These are phyloP conservation scores for Phytophthora citricola DNA, from an alignment of 352 stramenopile genomes.

Conservation along the genomic window DNA sequence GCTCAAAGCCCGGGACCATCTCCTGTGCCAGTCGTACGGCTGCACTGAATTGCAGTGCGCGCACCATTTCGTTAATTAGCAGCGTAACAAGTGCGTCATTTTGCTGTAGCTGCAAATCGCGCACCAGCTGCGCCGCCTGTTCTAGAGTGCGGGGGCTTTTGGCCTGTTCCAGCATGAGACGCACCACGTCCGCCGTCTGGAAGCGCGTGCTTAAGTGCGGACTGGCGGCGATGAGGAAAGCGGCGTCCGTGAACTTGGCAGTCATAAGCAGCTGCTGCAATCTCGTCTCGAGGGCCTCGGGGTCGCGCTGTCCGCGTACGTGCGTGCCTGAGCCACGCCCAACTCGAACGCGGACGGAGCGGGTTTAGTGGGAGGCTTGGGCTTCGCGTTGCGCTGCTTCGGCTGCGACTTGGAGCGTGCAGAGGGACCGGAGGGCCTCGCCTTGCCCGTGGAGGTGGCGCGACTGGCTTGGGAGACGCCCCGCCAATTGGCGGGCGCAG, in stretches of 20 bases:
- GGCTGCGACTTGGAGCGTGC: conserved; percentile 59
- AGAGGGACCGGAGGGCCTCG: conserved; percentile 9
- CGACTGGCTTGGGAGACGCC: conserved; percentile 26
- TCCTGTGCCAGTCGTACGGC: conserved; percentile 82
- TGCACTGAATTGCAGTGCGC: conserved; percentile 65
- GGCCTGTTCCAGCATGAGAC: conserved; percentile 66
- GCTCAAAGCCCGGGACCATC: conserved; percentile 78
- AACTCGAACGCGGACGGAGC: conserved; percentile 36
- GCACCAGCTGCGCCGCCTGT: conserved; percentile 74
- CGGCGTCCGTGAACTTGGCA: conserved; percentile 62
- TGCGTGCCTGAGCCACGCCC: conserved; percentile 44
- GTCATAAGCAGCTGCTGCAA: conserved; percentile 64
- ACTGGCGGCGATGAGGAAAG: conserved; percentile 70
- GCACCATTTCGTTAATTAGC: conserved; percentile 83
- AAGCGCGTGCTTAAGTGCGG: conserved; percentile 65
- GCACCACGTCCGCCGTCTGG: conserved; percentile 81
- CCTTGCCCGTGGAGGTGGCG: conserved; percentile 17
- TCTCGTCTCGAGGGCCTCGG: conserved; percentile 57
- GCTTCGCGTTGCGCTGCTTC: conserved; percentile 54
- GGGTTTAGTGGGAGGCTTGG: conserved; percentile 22
- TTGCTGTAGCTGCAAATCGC: conserved; percentile 68
- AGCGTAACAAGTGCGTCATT: conserved; percentile 86
- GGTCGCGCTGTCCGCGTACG: conserved; percentile 39
- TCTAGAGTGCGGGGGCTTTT: conserved; percentile 55
- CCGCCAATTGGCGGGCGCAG: conserved; percentile 45